A percentile compares a stretch with the other conserved stretches of the same genome.
These are phyloP conservation scores for Pseudogymnoascus sp. DNA, from an alignment of 2,329 filamentous ascomycete species.

Conservation along the genomic window DNA sequence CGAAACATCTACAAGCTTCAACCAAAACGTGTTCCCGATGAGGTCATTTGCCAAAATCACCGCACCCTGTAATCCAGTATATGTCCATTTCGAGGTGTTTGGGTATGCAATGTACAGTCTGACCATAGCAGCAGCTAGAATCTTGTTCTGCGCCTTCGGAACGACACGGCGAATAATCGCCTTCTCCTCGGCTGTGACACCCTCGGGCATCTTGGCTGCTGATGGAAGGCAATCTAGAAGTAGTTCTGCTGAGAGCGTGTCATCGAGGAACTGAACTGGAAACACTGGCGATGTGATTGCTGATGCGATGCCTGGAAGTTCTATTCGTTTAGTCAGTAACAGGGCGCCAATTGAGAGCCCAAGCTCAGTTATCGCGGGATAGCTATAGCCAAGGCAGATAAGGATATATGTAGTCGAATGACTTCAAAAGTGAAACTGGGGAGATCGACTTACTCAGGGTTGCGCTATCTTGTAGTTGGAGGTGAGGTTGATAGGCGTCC, in stretches of 20 bases:
- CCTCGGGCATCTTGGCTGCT: slow-evolving; percentile 26
- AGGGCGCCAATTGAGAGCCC: slow-evolving; percentile 1
- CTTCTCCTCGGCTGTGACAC: slow-evolving; percentile 89
- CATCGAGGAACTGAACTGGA: not conserved
- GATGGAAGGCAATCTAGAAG: not conserved
- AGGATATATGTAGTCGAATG: not conserved
- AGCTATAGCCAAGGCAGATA: not conserved
- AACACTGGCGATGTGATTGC: not conserved
- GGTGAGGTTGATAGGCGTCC: slow-evolving; percentile 5
- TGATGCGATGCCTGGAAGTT: not conserved
- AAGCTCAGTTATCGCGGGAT: not conserved
- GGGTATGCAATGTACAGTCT: slow-evolving; percentile 91
- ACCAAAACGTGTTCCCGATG: slow-evolving; percentile 91
- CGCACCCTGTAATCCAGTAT: slow-evolving; percentile 87
- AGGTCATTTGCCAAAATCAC: slow-evolving; percentile 86
- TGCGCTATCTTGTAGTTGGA: slow-evolving; percentile 4
- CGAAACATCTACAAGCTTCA: slow-evolving; percentile 95
- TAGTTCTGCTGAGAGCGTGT: not conserved
- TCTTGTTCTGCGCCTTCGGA: slow-evolving; percentile 93
- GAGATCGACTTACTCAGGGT: slow-evolving; percentile 4
- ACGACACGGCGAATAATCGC: slow-evolving; percentile 91
- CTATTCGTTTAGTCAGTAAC: not conserved
- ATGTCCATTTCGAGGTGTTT: slow-evolving; percentile 78
- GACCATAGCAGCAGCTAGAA: slow-evolving; percentile 88
- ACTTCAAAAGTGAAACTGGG: not conserved